Conservation (phyloP, 352 stramenopile genomes). For the Globisporangium apiculatum region DNA sequence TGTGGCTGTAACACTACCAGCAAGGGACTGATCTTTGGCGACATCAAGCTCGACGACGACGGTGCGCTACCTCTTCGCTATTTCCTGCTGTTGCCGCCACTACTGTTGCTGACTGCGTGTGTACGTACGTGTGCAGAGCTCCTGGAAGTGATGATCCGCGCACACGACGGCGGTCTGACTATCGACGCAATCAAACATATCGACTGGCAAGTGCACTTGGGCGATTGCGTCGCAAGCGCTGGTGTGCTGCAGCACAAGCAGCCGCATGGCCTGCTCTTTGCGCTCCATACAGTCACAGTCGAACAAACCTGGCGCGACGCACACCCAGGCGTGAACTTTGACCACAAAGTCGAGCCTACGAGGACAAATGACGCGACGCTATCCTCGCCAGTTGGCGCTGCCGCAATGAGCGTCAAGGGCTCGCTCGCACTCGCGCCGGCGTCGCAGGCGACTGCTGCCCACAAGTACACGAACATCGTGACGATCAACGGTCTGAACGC, state of each 20-base stretch:
- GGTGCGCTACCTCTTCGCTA: slow-evolving; percentile 26
- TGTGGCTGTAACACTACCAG: slow-evolving; percentile 16
- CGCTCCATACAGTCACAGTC: slow-evolving; percentile 35
- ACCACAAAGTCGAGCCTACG: slow-evolving; percentile 25
- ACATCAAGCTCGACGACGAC: slow-evolving; percentile 62
- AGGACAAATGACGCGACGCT: not conserved
- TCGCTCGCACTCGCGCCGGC: slow-evolving; percentile 41
- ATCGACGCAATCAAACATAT: slow-evolving; percentile 58
- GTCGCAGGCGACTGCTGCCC: slow-evolving; percentile 29
- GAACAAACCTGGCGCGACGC: slow-evolving; percentile 50
- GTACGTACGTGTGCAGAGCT: slow-evolving; percentile 26
- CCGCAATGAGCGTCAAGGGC: slow-evolving; percentile 17
- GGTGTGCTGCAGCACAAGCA: slow-evolving; percentile 42
- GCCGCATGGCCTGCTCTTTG: slow-evolving; percentile 43
- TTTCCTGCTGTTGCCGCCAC: not conserved
- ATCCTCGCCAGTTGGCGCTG: not conserved
- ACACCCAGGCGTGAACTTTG: slow-evolving; percentile 46
- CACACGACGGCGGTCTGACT: slow-evolving; percentile 42
- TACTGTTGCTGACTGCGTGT: too few species aligned
- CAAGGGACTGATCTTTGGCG: slow-evolving; percentile 76
- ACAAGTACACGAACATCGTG: slow-evolving; percentile 85
- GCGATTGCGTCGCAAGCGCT: slow-evolving; percentile 42
- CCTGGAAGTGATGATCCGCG: slow-evolving; percentile 80
- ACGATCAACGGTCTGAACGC: slow-evolving; percentile 69
- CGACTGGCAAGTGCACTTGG: slow-evolving; percentile 77